These are phyloP conservation scores for Gossypium schwendimanii DNA, from an alignment of 441 rosid species.

Conservation along the genomic window DNA sequence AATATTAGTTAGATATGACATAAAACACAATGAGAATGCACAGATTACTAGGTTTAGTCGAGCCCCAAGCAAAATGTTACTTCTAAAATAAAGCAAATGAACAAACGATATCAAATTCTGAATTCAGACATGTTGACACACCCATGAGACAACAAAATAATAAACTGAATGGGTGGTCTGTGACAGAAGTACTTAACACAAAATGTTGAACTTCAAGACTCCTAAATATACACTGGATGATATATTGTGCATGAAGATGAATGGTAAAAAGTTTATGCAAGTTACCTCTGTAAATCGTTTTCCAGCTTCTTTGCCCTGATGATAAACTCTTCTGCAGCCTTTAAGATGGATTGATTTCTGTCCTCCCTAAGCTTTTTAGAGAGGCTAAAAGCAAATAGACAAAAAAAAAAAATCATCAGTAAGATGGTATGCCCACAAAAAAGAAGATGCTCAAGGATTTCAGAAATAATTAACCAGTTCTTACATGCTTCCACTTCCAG, in stretches of 20 bases:
- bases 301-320: conserved; percentile 54
- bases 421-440: not conserved
- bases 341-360: conserved; percentile 32
- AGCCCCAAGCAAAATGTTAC: not conserved
- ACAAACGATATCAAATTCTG: no score
- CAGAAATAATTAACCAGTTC: conserved; percentile 15
- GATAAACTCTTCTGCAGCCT: conserved; percentile 48
- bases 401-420: not conserved
- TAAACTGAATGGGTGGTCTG: not conserved
- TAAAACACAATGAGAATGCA: no score
- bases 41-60: no score
- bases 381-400: conserved; percentile 28
- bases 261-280: not conserved
- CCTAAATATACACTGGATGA: not conserved
- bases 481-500: conserved; percentile 42
- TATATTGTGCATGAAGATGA: not conserved
- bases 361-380: conserved; percentile 29
- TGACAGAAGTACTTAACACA: not conserved
- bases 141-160: not conserved
- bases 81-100: not conserved
- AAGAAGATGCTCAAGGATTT: not conserved
- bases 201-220: not conserved
- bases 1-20: no score
- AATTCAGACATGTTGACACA: not conserved
- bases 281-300: conserved; percentile 47